A percentile compares a stretch with the other conserved stretches of the same genome.
Evolutionary conservation across 1,139 yeast genomes (phyloP).

Genomic region (Kodamaea sp.): DNA sequence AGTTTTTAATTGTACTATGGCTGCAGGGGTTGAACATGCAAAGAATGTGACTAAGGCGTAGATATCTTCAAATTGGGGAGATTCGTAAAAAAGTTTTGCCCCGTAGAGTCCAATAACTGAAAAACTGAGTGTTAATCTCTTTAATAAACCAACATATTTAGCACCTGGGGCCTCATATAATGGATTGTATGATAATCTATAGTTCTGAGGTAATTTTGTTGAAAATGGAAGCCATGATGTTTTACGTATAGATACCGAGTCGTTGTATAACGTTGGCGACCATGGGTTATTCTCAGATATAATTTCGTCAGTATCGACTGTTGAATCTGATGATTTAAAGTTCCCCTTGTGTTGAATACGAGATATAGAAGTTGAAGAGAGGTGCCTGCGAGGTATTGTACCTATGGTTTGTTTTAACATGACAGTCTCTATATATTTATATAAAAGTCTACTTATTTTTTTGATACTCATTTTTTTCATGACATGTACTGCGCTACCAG

Average conservation of each 20-base stretch:
- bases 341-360: slow-evolving; percentile 13
- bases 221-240: slow-evolving; percentile 18
- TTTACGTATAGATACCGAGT: slow-evolving; percentile 31
- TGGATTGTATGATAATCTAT: slow-evolving; percentile 50
- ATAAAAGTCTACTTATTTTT: too few relatives aligned
- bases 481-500: too few relatives aligned
- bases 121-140: slow-evolving; percentile 52
- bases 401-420: too few relatives aligned
- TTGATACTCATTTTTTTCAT: too few relatives aligned
- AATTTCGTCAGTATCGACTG: slow-evolving; percentile 42
- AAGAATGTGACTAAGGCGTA: slow-evolving; percentile 44
- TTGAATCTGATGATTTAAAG: slow-evolving; percentile 30
- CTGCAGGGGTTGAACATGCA: slow-evolving; percentile 46
- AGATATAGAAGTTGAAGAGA: slow-evolving; percentile 4
- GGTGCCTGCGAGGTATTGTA: slow-evolving; percentile 1
- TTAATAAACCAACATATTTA: slow-evolving; percentile 52
- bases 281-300: slow-evolving; percentile 45
- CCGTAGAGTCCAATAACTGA: slow-evolving; percentile 54
- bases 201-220: slow-evolving; percentile 38
- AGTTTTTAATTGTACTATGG: slow-evolving; percentile 53
- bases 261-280: slow-evolving; percentile 45
- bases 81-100: slow-evolving; percentile 51
- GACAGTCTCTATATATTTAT: too few relatives aligned
- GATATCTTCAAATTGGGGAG: slow-evolving; percentile 54
- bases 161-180: slow-evolving; percentile 56